These are phyloP conservation scores for Domatiomyces globalis DNA, from an alignment of 2,329 filamentous ascomycete species.

Conservation along the genomic window DNA sequence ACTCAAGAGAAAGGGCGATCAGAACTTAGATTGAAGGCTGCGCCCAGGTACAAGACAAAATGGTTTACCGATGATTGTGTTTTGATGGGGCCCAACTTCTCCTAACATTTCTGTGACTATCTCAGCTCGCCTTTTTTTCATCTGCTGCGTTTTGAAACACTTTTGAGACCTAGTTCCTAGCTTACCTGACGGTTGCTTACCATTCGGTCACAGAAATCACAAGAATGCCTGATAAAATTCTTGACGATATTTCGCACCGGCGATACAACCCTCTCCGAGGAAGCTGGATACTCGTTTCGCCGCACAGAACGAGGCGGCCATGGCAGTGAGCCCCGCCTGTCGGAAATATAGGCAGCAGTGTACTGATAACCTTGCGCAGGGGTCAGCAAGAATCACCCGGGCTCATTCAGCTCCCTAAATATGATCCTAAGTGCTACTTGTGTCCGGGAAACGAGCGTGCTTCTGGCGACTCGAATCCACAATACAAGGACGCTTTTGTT, in stretches of 20 bases:
- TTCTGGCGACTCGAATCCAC: slow-evolving; percentile 70
- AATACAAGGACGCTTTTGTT: slow-evolving; percentile 75
- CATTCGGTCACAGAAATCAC: background rate
- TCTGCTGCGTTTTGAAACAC: too few relatives aligned
- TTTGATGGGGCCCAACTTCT: too few relatives aligned
- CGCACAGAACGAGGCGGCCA: slow-evolving; percentile 88
- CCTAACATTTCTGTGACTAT: background rate
- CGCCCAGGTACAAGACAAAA: too few relatives aligned
- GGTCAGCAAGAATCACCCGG: slow-evolving; percentile 62
- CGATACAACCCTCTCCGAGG: slow-evolving; percentile 85
- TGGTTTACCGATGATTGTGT: too few relatives aligned
- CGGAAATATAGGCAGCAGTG: background rate
- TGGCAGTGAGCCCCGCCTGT: slow-evolving; percentile 63
- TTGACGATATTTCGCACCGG: slow-evolving; percentile 93
- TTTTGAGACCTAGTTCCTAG: background rate
- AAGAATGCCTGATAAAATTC: slow-evolving; percentile 57
- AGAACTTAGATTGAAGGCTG: slow-evolving; percentile 19
- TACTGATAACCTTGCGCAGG: slow-evolving; percentile 30
- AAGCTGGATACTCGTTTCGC: slow-evolving; percentile 86
- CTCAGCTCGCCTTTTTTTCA: too few relatives aligned
- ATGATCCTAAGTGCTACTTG: slow-evolving; percentile 87
- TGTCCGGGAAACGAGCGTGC: slow-evolving; percentile 86
- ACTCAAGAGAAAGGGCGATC: background rate
- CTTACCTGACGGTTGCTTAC: background rate
- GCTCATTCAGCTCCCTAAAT: slow-evolving; percentile 57